A percentile compares a stretch with the other conserved stretches of the same genome.
These are phyloP conservation scores for Eudorina sp. DNA, from an alignment of 139 green algal species.

Conservation along the genomic window DNA sequence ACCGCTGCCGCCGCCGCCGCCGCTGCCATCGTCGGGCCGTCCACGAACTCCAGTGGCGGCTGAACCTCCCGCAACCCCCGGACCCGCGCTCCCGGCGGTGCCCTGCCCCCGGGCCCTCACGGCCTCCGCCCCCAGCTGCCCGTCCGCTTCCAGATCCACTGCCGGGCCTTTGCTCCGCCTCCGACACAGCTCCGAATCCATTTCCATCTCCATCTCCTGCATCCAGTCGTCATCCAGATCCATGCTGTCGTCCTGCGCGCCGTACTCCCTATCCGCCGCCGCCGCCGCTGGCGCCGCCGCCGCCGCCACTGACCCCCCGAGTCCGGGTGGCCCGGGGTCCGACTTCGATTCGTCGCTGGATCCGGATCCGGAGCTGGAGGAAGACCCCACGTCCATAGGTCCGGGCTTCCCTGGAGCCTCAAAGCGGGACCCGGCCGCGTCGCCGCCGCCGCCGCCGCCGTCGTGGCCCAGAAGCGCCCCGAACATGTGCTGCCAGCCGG, in stretches of 20 bases:
- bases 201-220: not conserved
- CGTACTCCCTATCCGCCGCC: not conserved
- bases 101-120: too few relatives aligned
- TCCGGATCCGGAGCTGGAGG: too few relatives aligned
- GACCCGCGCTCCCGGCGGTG: too few relatives aligned
- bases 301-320: not conserved
- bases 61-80: not conserved
- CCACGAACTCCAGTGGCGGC: not conserved
- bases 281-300: not conserved
- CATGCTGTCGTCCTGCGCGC: not conserved
- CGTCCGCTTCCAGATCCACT: not conserved
- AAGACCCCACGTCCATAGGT: too few relatives aligned
- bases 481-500: not conserved
- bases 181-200: not conserved
- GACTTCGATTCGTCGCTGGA: too few relatives aligned
- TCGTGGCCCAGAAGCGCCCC: not conserved
- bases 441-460: not conserved
- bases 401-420: too few relatives aligned
- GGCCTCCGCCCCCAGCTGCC: not conserved
- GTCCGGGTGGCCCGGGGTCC: too few relatives aligned
- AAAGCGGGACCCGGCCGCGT: too few relatives aligned
- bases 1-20: not conserved
- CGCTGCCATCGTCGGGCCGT: too few relatives aligned
- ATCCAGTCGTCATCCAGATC: not conserved
- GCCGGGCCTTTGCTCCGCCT: not conserved